Evolutionary conservation across 2,329 filamentous ascomycete genomes (phyloP).

Genomic region (Stagonosporopsis rhizophila): DNA sequence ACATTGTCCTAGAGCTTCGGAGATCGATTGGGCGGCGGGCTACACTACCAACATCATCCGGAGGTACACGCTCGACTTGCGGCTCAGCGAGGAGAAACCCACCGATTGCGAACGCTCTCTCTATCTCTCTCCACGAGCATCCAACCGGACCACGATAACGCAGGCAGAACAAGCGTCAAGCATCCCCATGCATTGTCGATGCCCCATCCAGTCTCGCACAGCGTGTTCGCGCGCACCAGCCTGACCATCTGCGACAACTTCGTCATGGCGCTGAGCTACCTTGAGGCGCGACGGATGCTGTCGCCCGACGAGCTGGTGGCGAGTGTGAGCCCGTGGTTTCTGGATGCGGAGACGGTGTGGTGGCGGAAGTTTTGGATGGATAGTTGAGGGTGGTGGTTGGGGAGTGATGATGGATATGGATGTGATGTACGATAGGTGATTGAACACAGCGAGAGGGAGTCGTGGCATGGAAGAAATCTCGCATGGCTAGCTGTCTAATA

Average conservation of each 20-base stretch:
- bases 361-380: constrained; percentile 38
- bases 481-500: constrained; percentile 15
- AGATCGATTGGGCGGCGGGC: too few species aligned
- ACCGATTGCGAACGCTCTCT: too few species aligned
- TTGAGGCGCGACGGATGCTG: constrained; percentile 27
- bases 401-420: too few species aligned
- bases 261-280: constrained; percentile 37
- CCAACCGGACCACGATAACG: too few species aligned
- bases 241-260: constrained; percentile 46
- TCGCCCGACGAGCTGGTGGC: constrained; percentile 42
- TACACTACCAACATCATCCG: too few species aligned
- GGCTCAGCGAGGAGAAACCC: too few species aligned
- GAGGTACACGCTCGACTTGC: too few species aligned
- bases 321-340: constrained; percentile 41
- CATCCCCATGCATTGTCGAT: constrained; percentile 26
- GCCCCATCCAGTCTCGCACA: constrained; percentile 38
- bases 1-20: constrained; percentile 19
- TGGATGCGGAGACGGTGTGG: constrained; percentile 46
- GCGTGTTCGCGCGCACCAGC: constrained; percentile 42
- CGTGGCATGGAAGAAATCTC: background rate
- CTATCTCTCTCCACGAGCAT: too few species aligned
- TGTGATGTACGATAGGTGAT: background rate
- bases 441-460: background rate
- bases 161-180: background rate
- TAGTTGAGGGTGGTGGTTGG: background rate